Base-by-base conservation (phyloP, 1,284 basidiomycete genomes). In the Fistulina hepatica region DNA sequence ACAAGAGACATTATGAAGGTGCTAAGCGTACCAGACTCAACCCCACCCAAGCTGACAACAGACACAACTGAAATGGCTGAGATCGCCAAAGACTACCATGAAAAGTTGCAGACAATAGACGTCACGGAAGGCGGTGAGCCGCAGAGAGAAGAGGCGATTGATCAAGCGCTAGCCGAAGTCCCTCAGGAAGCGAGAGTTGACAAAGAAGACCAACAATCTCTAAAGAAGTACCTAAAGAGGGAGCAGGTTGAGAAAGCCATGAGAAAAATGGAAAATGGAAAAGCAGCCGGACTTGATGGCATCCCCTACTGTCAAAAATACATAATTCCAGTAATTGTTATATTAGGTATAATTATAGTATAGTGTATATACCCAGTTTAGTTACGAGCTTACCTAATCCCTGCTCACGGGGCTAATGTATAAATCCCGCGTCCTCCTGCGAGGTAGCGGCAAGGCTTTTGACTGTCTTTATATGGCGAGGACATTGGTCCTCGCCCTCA, bases 31-130 rank as follows among this genome's bases (percentile, higher is more conserved):
- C 40, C 43, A 12, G 34, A 36, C 12, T 5, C 31, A 2, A 26
- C 23, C 10, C 39, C 39, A 7, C 26, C 11, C 3, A 12, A 21
- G 2, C 39, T 27, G n/a, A 36, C 37, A 21, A 44, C 40, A 2
- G 19, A 37, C 30, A 45, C 44, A 5, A 6, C 21, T 10, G 6
- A 25, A 3, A 56, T 55, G 54, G 33, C 43, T 3, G 37, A 28
- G 11, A 33, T 49, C 12, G 38, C 41, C 4, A 4, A 38, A 15
- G 24, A 42, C 33, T 46, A 43, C 31, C 41, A 45, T 15, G 11
- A 37, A n/a, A 33, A 42, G 20, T 30, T 39, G 2, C 43, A 44
- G 23, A 21, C 23, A 9, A 26, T 8, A 9, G 33, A 25, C 2
- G 11, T 9, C 6, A 11, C 15, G 5, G 37, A 43, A 4, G 22